A percentile compares a stretch with the other conserved stretches of the same genome.
phyloP scores from a whole-genome alignment of 805 yeast genomes.

The Saccharomyces jurei region DNA sequence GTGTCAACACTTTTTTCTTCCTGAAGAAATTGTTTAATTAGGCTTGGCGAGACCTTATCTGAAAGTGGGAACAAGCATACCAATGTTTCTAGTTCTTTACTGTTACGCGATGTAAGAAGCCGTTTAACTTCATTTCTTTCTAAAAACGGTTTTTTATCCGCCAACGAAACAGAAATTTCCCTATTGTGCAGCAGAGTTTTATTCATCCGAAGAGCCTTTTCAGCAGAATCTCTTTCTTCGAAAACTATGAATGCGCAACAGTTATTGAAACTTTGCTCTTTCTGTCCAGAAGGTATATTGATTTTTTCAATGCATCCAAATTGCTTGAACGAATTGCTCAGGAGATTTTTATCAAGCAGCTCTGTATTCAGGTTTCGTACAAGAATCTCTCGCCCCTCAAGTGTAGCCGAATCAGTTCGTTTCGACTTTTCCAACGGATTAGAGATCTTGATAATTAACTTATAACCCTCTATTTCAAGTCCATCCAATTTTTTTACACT shows the following conservation, averaged over 20 bases:
- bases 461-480: constrained; percentile 31
- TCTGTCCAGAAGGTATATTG: constrained; percentile 16
- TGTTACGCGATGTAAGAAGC: constrained; percentile 16
- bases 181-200: constrained; percentile 39
- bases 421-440: constrained; percentile 41
- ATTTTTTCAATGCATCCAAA: constrained; percentile 50
- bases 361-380: constrained; percentile 45
- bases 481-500: constrained; percentile 41
- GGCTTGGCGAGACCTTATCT: constrained; percentile 20
- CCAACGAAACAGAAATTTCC: constrained; percentile 40
- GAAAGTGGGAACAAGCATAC: constrained; percentile 24
- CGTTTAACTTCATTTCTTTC: constrained; percentile 29
- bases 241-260: constrained; percentile 65
- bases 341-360: constrained; percentile 31
- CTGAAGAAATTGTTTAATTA: constrained; percentile 13
- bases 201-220: constrained; percentile 38
- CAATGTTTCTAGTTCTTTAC: constrained; percentile 7
- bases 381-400: constrained; percentile 50
- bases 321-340: constrained; percentile 37
- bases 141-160: constrained; percentile 35
- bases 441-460: constrained; percentile 52
- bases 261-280: constrained; percentile 33
- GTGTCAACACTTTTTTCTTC: constrained; percentile 5
- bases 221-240: constrained; percentile 36
- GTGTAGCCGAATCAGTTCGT: constrained; percentile 37